Conservation (phyloP, 768 basidiomycete species). For the Mycena sanguinolenta region DNA sequence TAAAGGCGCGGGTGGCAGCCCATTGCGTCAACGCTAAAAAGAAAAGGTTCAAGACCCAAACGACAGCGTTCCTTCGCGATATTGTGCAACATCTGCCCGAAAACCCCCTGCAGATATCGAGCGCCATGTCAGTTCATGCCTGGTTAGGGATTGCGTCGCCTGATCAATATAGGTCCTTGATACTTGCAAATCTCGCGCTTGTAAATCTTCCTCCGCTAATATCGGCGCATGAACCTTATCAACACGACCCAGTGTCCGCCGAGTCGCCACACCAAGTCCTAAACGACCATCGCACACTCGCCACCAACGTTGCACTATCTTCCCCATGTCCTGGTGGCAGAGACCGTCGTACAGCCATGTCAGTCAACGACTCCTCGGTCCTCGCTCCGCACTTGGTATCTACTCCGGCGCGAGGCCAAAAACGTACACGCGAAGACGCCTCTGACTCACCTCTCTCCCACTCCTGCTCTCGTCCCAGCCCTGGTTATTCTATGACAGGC, state of each 20-base stretch:
- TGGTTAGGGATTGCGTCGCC: no score
- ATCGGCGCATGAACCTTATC: no score
- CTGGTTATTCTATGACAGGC: not conserved
- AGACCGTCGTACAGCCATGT: not conserved
- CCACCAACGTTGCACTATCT: no score
- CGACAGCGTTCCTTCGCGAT: constrained; percentile 20
- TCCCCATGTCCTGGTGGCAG: not conserved
- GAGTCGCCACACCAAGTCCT: no score
- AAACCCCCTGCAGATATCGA: constrained; percentile 11
- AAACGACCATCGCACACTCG: no score
- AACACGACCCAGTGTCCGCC: no score
- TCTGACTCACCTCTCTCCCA: not conserved
- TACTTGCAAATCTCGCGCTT: not conserved
- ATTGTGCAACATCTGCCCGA: constrained; percentile 22
- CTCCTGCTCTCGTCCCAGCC: no score
- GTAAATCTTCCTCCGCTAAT: no score
- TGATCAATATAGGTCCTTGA: not conserved
- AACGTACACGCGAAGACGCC: not conserved
- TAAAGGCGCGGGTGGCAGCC: constrained; percentile 3
- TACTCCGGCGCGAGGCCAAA: not conserved
- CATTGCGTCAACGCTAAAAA: not conserved
- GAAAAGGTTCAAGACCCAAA: constrained; percentile 6
- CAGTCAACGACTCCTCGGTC: not conserved
- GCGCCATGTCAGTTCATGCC: constrained; percentile 3
- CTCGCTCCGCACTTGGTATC: not conserved